These are phyloP conservation scores for Groenewaldozyma auringiensis DNA, from an alignment of 1,139 yeast genomes.

Conservation along the genomic window DNA sequence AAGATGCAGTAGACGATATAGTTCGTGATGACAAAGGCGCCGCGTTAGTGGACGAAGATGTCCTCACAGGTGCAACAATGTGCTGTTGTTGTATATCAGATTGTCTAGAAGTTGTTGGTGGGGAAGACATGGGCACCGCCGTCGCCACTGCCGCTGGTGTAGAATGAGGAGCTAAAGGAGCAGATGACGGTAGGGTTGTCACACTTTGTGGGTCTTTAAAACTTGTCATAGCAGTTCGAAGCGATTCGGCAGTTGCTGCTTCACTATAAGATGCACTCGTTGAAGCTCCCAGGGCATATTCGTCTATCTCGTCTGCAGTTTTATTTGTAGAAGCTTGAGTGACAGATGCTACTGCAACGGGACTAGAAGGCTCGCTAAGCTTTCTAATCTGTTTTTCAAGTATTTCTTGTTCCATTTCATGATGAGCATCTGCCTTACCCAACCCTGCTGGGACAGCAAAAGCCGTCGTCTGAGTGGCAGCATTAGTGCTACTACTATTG, in stretches of 20 bases:
- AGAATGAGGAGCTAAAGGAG: background rate
- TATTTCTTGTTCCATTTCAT: background rate
- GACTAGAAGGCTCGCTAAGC: constrained; percentile 1
- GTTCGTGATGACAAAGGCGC: background rate
- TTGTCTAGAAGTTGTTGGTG: background rate
- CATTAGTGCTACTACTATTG: too few relatives aligned
- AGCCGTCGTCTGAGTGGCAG: background rate
- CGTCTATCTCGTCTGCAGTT: background rate
- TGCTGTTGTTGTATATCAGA: background rate
- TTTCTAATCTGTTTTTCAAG: background rate
- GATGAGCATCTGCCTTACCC: background rate
- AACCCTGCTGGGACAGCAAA: background rate
- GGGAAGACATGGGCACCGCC: background rate
- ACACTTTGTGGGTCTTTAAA: background rate
- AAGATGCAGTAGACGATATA: background rate
- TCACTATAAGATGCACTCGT: background rate
- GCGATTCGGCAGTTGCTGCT: background rate
- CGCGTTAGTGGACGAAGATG: background rate
- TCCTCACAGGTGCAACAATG: background rate
- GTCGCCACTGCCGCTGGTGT: too few relatives aligned
- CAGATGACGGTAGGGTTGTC: background rate
- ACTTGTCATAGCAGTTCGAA: constrained; percentile 1
- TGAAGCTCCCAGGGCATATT: background rate
- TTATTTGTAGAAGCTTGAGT: background rate
- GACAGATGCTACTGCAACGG: background rate